Evolutionary conservation across 2,329 filamentous ascomycete genomes (phyloP).

Genomic region (Moelleriella libera): DNA sequence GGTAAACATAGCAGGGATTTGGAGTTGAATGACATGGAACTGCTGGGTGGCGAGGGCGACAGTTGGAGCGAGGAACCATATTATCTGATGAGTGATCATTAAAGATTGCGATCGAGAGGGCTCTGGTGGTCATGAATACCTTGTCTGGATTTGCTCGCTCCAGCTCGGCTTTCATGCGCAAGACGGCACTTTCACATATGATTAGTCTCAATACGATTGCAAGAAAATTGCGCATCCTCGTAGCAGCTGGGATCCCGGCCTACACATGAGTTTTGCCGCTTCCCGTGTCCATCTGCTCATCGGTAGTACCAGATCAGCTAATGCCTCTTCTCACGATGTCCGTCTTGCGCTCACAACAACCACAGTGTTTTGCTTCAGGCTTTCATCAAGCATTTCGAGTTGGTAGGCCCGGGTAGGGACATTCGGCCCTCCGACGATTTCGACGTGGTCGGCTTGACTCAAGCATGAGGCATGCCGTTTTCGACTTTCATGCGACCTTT

Average conservation of each 20-base stretch:
- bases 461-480: no score
- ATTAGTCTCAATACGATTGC: neutral
- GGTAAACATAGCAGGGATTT: constrained; percentile 45
- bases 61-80: constrained; percentile 66
- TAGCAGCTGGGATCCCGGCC: constrained; percentile 11
- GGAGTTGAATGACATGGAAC: constrained; percentile 38
- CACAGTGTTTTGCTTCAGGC: constrained; percentile 55
- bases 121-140: constrained; percentile 23
- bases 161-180: constrained; percentile 53
- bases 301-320: neutral
- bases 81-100: constrained; percentile 18
- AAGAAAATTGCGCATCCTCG: neutral
- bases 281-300: constrained; percentile 61
- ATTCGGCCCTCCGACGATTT: constrained; percentile 6
- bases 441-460: neutral
- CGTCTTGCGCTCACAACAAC: constrained; percentile 39
- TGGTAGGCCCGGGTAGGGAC: constrained; percentile 51
- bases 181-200: constrained; percentile 37
- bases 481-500: no score
- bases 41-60: constrained; percentile 56
- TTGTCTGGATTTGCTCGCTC: constrained; percentile 37
- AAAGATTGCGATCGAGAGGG: neutral
- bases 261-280: constrained; percentile 70
- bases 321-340: no score
- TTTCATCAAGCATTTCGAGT: constrained; percentile 60